Conservation (phyloP, 805 yeast genomes). For the Barnettozyma botsteinii region DNA sequence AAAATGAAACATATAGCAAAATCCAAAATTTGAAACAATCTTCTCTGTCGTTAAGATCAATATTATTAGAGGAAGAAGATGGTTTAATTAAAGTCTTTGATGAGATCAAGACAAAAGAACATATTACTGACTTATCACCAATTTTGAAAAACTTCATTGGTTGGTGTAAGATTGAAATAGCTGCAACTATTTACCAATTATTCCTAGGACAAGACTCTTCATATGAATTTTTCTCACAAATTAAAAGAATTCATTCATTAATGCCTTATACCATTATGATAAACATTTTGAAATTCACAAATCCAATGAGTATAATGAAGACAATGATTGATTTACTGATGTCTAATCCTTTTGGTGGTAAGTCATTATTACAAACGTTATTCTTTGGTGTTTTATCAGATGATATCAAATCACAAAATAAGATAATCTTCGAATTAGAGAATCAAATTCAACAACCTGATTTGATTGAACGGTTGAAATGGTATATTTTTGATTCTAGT, state of each 20-base stretch:
- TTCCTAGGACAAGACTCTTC: slow-evolving; percentile 80
- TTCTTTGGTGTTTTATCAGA: slow-evolving; percentile 70
- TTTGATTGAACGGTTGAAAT: slow-evolving; percentile 27
- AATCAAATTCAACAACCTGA: slow-evolving; percentile 28
- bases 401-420: slow-evolving; percentile 60
- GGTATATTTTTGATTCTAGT: slow-evolving; percentile 28
- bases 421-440: slow-evolving; percentile 43
- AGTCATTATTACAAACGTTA: slow-evolving; percentile 65
- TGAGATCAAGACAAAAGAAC: slow-evolving; percentile 54
- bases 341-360: slow-evolving; percentile 68
- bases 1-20: slow-evolving; percentile 55
- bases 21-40: slow-evolving; percentile 49
- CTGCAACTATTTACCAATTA: slow-evolving; percentile 76
- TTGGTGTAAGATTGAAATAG: slow-evolving; percentile 77
- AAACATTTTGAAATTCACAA: slow-evolving; percentile 74
- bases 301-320: slow-evolving; percentile 81
- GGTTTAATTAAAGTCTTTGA: slow-evolving; percentile 58
- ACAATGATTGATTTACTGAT: slow-evolving; percentile 75
- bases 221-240: slow-evolving; percentile 64
- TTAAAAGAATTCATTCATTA: slow-evolving; percentile 63
- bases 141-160: slow-evolving; percentile 65
- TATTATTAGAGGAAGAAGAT: slow-evolving; percentile 42
- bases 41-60: slow-evolving; percentile 53
- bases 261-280: slow-evolving; percentile 79
- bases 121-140: slow-evolving; percentile 56